phyloP scores from a whole-genome alignment of 2,329 filamentous ascomycete species.

The Seiridium unicorne region DNA sequence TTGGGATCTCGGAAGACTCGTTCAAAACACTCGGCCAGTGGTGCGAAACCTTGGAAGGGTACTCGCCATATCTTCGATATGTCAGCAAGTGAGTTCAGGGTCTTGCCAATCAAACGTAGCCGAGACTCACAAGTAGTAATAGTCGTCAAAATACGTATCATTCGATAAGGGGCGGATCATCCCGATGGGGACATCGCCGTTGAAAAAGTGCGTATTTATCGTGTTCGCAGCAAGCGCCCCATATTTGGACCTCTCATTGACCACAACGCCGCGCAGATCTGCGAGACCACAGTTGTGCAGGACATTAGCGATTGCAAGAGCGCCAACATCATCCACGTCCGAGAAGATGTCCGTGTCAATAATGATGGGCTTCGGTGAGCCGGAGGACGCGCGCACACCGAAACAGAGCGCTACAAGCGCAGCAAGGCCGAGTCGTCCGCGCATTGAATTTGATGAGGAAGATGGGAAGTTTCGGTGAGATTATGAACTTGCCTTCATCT shows the following conservation, averaged over 20 bases:
- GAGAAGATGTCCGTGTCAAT: slow-evolving; percentile 46
- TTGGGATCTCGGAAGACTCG: no score
- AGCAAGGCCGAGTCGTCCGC: no score
- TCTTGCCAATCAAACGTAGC: slow-evolving; percentile 41
- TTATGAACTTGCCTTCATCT: no score
- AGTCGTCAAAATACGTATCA: slow-evolving; percentile 41
- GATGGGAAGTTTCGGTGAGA: no score
- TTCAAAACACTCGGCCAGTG: no score
- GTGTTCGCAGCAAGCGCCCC: slow-evolving; percentile 28
- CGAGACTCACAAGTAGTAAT: slow-evolving; percentile 40
- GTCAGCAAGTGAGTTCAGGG: slow-evolving; percentile 31
- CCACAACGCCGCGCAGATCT: slow-evolving; percentile 38
- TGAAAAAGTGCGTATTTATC: slow-evolving; percentile 25
- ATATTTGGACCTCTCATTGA: slow-evolving; percentile 40
- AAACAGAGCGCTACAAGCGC: no score
- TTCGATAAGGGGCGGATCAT: slow-evolving; percentile 37
- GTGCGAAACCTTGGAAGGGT: slow-evolving; percentile 16
- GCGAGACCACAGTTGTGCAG: slow-evolving; percentile 28
- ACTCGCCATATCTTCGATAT: slow-evolving; percentile 35
- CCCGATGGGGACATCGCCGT: slow-evolving; percentile 9
- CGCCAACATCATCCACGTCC: slow-evolving; percentile 43
- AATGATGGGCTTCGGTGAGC: slow-evolving; percentile 18
- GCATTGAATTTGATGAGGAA: no score
- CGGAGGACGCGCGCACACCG: no score
- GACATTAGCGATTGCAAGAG: slow-evolving; percentile 34